Conservation (phyloP, 164 flowering plant species). For the Stephania yunnanensis region DNA sequence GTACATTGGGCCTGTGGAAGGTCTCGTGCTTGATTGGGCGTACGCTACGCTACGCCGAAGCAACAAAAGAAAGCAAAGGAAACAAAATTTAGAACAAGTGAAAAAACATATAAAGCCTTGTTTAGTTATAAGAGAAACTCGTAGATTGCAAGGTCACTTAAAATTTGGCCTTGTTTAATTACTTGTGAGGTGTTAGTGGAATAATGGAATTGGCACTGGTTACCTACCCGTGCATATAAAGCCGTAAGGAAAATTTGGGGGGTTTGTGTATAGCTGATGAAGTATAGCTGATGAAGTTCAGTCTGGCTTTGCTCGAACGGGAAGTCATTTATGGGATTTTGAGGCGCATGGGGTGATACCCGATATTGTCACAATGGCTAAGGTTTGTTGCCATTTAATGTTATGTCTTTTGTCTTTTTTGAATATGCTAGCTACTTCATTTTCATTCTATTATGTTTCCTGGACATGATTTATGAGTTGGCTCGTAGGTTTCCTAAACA, state of each 20-base stretch:
- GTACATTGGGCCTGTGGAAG: too few relatives aligned
- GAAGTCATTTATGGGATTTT: constrained; percentile 95
- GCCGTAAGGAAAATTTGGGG: constrained; percentile 80
- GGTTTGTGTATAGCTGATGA: too few relatives aligned
- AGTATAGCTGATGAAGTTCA: constrained; percentile 98
- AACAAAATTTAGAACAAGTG: too few relatives aligned
- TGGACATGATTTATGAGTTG: too few relatives aligned
- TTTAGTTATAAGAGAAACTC: neutral
- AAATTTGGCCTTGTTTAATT: neutral
- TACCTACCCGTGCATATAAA: constrained; percentile 66
- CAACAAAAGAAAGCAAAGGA: too few relatives aligned
- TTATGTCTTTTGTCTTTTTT: too few relatives aligned
- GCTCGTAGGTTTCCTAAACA: too few relatives aligned
- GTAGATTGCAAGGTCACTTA: neutral
- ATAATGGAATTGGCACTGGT: constrained; percentile 78
- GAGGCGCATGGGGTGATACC: constrained; percentile 89
- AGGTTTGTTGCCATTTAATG: constrained; percentile 32
- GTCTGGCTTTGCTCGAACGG: constrained; percentile 82
- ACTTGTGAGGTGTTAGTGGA: constrained; percentile 95
- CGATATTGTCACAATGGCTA: constrained; percentile 97
- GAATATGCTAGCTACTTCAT: too few relatives aligned
- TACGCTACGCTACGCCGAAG: too few relatives aligned
- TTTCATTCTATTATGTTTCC: too few relatives aligned
- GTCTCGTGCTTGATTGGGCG: too few relatives aligned
- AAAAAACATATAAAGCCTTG: too few relatives aligned